These are phyloP conservation scores for Colletotrichum sansevieriae DNA, from an alignment of 2,329 filamentous ascomycete genomes.

Conservation along the genomic window DNA sequence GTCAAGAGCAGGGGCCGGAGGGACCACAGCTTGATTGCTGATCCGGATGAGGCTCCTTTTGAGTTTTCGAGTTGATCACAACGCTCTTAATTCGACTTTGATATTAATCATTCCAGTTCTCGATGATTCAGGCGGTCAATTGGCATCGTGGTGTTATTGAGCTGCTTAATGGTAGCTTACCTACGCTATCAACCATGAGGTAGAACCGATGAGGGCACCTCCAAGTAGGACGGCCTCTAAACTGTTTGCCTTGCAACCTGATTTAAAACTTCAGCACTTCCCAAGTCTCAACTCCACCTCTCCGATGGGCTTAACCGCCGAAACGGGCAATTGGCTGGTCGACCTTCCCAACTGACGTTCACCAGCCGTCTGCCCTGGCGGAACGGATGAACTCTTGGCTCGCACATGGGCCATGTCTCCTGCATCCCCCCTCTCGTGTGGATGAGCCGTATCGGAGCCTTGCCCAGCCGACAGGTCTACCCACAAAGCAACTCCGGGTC, in stretches of 20 bases:
- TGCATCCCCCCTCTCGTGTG: conserved; percentile 11
- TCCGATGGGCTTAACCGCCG: conserved; percentile 9
- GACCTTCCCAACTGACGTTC: neutral
- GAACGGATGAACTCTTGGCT: conserved; percentile 35
- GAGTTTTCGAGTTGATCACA: conserved; percentile 1
- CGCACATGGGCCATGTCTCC: conserved; percentile 9
- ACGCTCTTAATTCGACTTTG: too few species aligned
- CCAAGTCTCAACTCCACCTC: neutral
- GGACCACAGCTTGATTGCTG: conserved; percentile 25
- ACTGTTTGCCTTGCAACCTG: too few species aligned
- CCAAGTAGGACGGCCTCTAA: too few species aligned
- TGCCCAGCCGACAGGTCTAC: conserved; percentile 20
- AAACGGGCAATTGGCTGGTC: neutral
- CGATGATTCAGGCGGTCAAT: too few species aligned
- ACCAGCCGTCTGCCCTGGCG: neutral
- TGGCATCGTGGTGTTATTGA: too few species aligned
- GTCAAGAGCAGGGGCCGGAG: conserved; percentile 22
- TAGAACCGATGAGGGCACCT: too few species aligned
- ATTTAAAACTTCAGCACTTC: too few species aligned
- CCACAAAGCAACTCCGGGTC: conserved; percentile 14
- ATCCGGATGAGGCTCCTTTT: conserved; percentile 27
- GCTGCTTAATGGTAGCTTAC: too few species aligned
- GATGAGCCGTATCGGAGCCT: conserved; percentile 17
- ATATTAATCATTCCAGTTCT: too few species aligned
- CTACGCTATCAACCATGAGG: too few species aligned